Evolutionary conservation across 139 green algal species (phyloP), one percentile per base, ranked within the genome.

Genomic region (Volvox africanus): DNA sequence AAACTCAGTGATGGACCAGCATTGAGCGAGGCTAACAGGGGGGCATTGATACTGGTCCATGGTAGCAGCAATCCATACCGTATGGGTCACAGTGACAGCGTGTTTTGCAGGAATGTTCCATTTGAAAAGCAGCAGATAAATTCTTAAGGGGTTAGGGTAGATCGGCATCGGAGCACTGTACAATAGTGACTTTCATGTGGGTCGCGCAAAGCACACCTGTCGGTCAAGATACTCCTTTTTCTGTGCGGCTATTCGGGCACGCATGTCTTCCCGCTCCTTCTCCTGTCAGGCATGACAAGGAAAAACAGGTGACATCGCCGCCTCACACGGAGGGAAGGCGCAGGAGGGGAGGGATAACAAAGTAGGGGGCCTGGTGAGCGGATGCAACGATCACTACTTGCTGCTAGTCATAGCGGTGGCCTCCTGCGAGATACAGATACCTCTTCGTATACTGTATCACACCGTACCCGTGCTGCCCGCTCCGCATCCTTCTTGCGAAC

Each of bases 181-280:
- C 44, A 55, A 55, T 73, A 12, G n/a, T n/a, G 12, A 24, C 65
- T 28, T 24, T 73, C 65, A 24, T 12, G 65, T 73, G 11, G 65
- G 65, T 73, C 65, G 16, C 65, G 65, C 21, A 73, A 73, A 73
- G 30, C 68, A 20, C 2, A 44, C 67, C 82, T 94, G 92, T 32
- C 88, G 71, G 36, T 92, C 89, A 12, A 90, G 35, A 71, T 90
- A 95, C 86, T 95, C 91, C 79, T 91, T 86, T 32, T 89, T 89
- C 77, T 95, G 91, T 17, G 88, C 89, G 22, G 88, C 89, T n/a
- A 95, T 95, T 36, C 91, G 86, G 32, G 82, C 86, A 1, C 87
- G 87, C 88, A 94, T 91, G 24, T 92, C 91, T 22, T 92, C 82
- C 0, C 91, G 91, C 87, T 96, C 87, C 19, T 85, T 80, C 62